Conservation (phyloP, 257 asterid species). For the Prunella vulgaris region DNA sequence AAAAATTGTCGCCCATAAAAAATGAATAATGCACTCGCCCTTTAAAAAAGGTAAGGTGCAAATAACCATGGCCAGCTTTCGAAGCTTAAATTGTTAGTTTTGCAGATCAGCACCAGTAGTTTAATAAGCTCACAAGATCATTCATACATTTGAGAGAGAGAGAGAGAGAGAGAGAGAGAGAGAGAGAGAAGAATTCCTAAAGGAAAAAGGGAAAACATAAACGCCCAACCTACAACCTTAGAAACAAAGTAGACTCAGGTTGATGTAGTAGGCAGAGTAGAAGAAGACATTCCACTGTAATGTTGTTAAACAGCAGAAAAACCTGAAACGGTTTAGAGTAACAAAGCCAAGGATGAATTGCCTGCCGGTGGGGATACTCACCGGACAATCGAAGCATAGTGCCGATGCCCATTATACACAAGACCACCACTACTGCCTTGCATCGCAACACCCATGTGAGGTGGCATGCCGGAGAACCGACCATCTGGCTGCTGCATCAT, state of each 20-base stretch:
- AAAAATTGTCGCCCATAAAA: too few species aligned
- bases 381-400: constrained; percentile 58
- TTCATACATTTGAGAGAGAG: not conserved
- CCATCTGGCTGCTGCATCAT: constrained; percentile 34
- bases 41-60: too few species aligned
- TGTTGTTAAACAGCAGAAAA: constrained; percentile 11
- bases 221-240: not conserved
- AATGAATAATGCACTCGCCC: too few species aligned
- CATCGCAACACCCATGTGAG: constrained; percentile 37
- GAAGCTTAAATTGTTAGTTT: not conserved
- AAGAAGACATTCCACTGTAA: not conserved
- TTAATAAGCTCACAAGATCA: not conserved
- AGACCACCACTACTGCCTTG: constrained; percentile 41
- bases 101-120: not conserved
- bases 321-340: constrained; percentile 17
- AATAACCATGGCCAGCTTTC: not conserved
- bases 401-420: constrained; percentile 40
- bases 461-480: constrained; percentile 23
- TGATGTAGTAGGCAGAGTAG: constrained; percentile 9
- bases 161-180: not conserved
- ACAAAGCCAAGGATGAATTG: constrained; percentile 99
- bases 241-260: not conserved
- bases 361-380: constrained; percentile 53
- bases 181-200: too few species aligned
- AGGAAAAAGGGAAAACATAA: not conserved